Evolutionary conservation across 768 basidiomycete genomes (phyloP), one percentile per base, ranked within the genome.

Genomic region (Candolleomyces efflorescens): DNA sequence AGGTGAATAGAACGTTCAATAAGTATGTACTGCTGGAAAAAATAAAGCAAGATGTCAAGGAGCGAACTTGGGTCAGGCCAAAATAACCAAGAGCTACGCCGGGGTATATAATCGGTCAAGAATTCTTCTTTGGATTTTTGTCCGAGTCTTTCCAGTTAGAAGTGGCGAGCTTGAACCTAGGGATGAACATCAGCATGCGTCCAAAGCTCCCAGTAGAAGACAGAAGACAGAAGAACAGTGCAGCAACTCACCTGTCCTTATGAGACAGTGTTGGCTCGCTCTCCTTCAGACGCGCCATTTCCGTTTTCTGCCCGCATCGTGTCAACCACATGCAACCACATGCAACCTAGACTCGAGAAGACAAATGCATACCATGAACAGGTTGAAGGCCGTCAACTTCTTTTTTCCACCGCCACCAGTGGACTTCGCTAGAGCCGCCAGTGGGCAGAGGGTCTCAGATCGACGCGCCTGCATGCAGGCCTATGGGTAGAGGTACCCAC

Each of bases 241-340:
- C 38, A 56, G 64, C 57, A 61, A 61, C 78, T 63, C 68, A 91
- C 89, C 90, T 79, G 59, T 90, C 88, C 67, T 83, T 83, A 72
- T 91, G 90, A 32, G 78, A 65, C 65, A 90, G 81, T 54, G 86
- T 81, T 32, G 90, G 90, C 62, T 90, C 80, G 17, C 82, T 75
- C 64, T 87, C 86, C 77, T 89, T 91, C 69, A 92, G 78, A 57
- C 87, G 85, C 36, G 85, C 84, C 79, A 91, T 84, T 69, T 91
- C 89, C 20, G 80, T 75, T 78, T 89, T 83, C 87, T 90, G 76
- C 23, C 64, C 36, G 53, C 59, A 56, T 57, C 45, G 45, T 41
- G 51, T 61, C 62, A 57, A 41, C 43, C 36, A 22, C 39, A 44
- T 18, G 41, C 17, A 9, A 39, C 46, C 41, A 20, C 17, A 27